Percentiles rank a stretch among this genome's conserved stretches.
These are phyloP conservation scores for Podospora pseudoanserina DNA, from an alignment of 495 filamentous ascomycete species.

Conservation along the genomic window DNA sequence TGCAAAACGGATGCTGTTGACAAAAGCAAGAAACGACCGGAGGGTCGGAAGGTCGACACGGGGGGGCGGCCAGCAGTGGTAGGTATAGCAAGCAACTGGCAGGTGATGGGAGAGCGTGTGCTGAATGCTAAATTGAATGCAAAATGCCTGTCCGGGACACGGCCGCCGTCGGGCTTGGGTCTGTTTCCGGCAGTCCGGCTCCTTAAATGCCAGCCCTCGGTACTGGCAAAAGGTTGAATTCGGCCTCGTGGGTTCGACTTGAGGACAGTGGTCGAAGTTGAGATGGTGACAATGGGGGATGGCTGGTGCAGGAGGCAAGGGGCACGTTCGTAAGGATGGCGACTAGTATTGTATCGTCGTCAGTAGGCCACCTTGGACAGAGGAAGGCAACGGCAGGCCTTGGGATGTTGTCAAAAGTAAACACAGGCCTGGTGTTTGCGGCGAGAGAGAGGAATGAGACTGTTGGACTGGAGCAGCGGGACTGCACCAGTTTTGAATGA, in stretches of 20 bases:
- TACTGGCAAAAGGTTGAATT: neutral
- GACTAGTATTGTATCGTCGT: slow-evolving; percentile 25
- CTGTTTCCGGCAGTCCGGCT: neutral
- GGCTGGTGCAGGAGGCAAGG: slow-evolving; percentile 13
- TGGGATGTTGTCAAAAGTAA: slow-evolving; percentile 23
- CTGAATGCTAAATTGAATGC: neutral
- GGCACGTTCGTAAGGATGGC: slow-evolving; percentile 16
- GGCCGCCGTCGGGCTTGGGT: neutral
- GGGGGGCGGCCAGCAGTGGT: neutral
- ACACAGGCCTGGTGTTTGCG: slow-evolving; percentile 22
- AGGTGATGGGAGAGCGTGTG: no score
- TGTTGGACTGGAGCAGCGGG: slow-evolving; percentile 22
- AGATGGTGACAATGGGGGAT: slow-evolving; percentile 6
- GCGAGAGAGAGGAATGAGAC: slow-evolving; percentile 22
- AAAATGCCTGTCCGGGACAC: neutral
- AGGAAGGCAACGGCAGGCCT: slow-evolving; percentile 16
- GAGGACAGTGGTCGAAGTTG: slow-evolving; percentile 3
- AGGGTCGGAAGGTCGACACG: neutral
- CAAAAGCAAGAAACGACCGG: neutral
- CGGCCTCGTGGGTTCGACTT: slow-evolving; percentile 3
- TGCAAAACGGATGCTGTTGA: neutral
- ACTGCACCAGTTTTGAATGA: slow-evolving; percentile 31
- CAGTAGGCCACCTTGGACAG: slow-evolving; percentile 26
- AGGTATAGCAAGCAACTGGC: neutral
- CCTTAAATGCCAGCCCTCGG: neutral